These are phyloP conservation scores for Cryptosporidium canis DNA, from an alignment of 169 alveolate genomes.

Conservation along the genomic window DNA sequence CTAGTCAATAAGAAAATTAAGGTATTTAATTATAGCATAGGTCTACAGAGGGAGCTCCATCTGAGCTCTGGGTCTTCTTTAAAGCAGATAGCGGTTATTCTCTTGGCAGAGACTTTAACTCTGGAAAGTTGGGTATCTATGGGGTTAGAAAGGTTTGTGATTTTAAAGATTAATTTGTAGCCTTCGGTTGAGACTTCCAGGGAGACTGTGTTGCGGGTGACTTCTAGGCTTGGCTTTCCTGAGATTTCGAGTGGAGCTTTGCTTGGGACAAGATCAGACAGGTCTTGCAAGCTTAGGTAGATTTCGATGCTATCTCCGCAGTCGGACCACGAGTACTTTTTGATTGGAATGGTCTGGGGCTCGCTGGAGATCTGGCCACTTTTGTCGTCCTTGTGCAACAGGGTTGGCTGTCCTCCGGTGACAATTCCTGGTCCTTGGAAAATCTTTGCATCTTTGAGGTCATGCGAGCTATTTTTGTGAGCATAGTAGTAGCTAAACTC, in stretches of 20 bases:
- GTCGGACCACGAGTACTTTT: conserved; percentile 79
- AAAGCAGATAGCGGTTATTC: conserved; percentile 24
- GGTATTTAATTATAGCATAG: not conserved
- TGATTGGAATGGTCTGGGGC: conserved; percentile 38
- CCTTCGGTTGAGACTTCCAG: not conserved
- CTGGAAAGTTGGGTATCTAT: conserved; percentile 35
- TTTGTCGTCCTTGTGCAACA: conserved; percentile 63
- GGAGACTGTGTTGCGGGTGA: conserved; percentile 2
- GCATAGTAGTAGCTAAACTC: conserved; percentile 76
- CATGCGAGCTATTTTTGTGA: conserved; percentile 74
- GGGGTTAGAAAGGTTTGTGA: conserved; percentile 37
- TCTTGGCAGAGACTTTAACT: conserved; percentile 38
- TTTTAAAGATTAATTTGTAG: not conserved
- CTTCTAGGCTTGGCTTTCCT: conserved; percentile 39
- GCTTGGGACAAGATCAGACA: not conserved
- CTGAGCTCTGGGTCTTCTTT: conserved; percentile 48
- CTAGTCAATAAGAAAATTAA: not conserved
- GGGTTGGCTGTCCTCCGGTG: conserved; percentile 78
- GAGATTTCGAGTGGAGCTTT: conserved; percentile 8
- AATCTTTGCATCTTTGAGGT: conserved; percentile 75
- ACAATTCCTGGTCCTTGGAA: conserved; percentile 79
- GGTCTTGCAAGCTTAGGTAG: conserved; percentile 36
- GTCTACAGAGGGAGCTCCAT: conserved; percentile 46
- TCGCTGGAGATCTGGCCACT: not conserved
- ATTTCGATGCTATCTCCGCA: conserved; percentile 75